These are phyloP conservation scores for Komagataea norvegica DNA, from an alignment of 1,139 yeast genomes.

Conservation along the genomic window DNA sequence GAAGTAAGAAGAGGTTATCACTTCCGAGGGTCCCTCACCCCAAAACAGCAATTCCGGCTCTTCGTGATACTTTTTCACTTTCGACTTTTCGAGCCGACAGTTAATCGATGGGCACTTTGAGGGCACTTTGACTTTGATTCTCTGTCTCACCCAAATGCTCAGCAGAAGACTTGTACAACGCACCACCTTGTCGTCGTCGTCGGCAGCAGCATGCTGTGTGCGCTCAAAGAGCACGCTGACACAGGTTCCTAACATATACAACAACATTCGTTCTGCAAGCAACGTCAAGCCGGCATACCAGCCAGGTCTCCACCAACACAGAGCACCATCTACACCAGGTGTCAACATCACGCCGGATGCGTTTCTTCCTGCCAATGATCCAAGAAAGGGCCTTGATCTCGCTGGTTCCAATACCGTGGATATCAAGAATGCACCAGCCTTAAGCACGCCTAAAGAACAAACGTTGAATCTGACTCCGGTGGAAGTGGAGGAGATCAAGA, in stretches of 20 bases:
- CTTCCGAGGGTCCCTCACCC: too few species aligned
- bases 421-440: constrained; percentile 49
- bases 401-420: constrained; percentile 33
- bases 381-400: constrained; percentile 41
- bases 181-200: not conserved
- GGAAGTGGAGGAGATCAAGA: constrained; percentile 56
- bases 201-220: not conserved
- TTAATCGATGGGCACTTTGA: too few species aligned
- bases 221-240: constrained; percentile 11
- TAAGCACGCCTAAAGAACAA: constrained; percentile 40
- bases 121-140: too few species aligned
- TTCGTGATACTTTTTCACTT: too few species aligned
- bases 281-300: constrained; percentile 30
- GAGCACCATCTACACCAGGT: constrained; percentile 43
- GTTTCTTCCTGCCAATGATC: constrained; percentile 63
- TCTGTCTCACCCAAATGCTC: constrained; percentile 1
- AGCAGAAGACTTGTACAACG: constrained; percentile 3
- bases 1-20: too few species aligned
- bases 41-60: too few species aligned
- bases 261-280: constrained; percentile 20
- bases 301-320: constrained; percentile 37
- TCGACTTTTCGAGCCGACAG: too few species aligned
- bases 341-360: constrained; percentile 55
- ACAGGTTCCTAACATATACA: constrained; percentile 23
- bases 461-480: constrained; percentile 57